Base-by-base conservation (phyloP, 2,329 filamentous ascomycete genomes). In the Penicillium sp. region DNA sequence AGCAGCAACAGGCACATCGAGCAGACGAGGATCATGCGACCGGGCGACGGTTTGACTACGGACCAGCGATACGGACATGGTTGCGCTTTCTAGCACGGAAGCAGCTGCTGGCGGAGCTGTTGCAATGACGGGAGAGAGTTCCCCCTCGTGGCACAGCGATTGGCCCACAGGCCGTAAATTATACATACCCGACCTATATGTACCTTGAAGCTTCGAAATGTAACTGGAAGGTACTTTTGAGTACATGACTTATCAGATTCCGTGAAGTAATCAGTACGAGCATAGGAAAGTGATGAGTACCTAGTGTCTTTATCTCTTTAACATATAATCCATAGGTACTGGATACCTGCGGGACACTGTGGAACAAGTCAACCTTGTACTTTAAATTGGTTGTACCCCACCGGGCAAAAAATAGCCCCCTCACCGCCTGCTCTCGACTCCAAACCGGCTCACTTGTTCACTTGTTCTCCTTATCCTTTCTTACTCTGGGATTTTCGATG, bases 61-160 rank as follows among this genome's bases (percentile, higher is more conserved):
- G 80, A 0, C 80, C 81, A 0, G 79, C 82, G 0, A 75, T 91
- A 18, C 81, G 86, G 56, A 73, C 69, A 29, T 91, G 87, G 82
- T 67, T 90, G 36, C 77, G 77, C 53, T 79, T 78, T 51, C 74
- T 94, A 47, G 85, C 85, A 1, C 80, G 82, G 49, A 83, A 84
- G 57, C 81, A 80, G 1, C 69, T 80, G 1, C 65, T 93, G 46
- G 58, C 65, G 47, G 55, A 61, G 14, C 44, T 71, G 16, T 42
- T 54, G 44, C 36, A 55, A 49, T 47, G 37, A 43, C 39, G 47
- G 44, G 18, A 28, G 28, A 24, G 18, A 20, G 3, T 20, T 20
- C 22, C 40, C 47, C 51, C 55, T 54, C 55, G 55, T 57, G 55
- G 56, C 36, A 23, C 28, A 50, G 27, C 45, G 51, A 57, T 56